Evolutionary conservation across 805 yeast species (phyloP), one percentile per base, ranked within the genome.

Genomic region (Saccharomycopsis selenospora): DNA sequence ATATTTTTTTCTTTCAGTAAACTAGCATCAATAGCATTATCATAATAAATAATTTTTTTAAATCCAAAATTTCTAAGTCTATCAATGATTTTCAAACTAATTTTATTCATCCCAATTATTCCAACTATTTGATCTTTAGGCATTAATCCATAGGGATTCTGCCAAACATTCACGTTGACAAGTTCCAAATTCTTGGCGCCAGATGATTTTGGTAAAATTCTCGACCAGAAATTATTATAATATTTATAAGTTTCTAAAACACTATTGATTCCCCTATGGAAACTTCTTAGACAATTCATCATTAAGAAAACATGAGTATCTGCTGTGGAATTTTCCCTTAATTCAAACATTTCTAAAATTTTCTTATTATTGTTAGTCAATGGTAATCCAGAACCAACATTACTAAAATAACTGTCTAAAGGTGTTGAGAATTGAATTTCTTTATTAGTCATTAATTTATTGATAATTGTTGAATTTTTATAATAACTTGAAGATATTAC

Each of bases 251-350:
- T 10, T 14, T 33, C 22, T 4, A 40, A 42, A 3, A 50, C 14
- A 10, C 23, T 42, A 5, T 29, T 8, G 6, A 50, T 47, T 4
- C 45, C 29, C 4, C 22, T 23, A 7, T 47, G 47, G 27, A 36
- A 50, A 20, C 47, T 50, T 18, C 53, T 14, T 48, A 50, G 42
- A 7, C 50, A 46, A 30, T 46, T 42, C 13, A 50, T 10, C 47
- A 50, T 50, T 7, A 47, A 33, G 30, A 40, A 50, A 13, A 47
- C 36, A 26, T 47, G 50, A 13, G 53, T 50, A 25, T 50, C 53
- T 4, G 53, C 53, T 3, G 53, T 50, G 4, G 51, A 33, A 26
- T 50, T 50, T 6, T 50, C 53, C 17, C 40, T 47, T 6, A 50
- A 27, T 26, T 50, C 53, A 22, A 33, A 33, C 38, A 33, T 33